phyloP scores from a whole-genome alignment of 139 green algal species.

The Coelastrella sp. region DNA sequence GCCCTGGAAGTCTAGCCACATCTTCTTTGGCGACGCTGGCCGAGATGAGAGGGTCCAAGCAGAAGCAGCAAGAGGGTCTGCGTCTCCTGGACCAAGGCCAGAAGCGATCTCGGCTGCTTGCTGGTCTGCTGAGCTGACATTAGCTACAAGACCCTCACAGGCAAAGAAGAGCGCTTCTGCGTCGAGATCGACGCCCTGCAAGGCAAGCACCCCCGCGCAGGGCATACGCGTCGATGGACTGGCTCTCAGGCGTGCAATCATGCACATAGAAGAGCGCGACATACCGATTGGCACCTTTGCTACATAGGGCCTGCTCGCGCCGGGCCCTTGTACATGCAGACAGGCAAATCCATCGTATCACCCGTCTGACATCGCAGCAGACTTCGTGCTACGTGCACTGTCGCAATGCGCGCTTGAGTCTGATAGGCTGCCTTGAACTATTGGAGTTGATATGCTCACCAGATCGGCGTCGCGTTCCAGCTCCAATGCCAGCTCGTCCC shows the following conservation, averaged over 20 bases:
- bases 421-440: background rate
- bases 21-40: conserved; percentile 11
- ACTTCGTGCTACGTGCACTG: background rate
- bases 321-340: too few species aligned
- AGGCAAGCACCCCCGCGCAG: background rate
- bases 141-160: conserved; percentile 20
- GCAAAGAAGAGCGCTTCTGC: background rate
- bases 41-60: conserved; percentile 26
- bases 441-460: background rate
- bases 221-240: background rate
- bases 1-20: conserved; percentile 22
- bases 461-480: conserved; percentile 5
- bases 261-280: background rate
- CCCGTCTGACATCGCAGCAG: too few species aligned
- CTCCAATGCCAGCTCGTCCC: background rate
- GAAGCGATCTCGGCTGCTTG: conserved; percentile 16
- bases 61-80: background rate
- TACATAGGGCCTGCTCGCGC: too few species aligned
- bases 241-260: background rate
- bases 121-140: background rate
- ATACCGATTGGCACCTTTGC: background rate
- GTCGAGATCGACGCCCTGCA: conserved; percentile 5
- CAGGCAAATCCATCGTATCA: too few species aligned
- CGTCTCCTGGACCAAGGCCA: background rate
- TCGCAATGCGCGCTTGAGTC: background rate